Evolutionary conservation across 129 eudicot species (phyloP).

Genomic region (Flaveria bidentis): DNA sequence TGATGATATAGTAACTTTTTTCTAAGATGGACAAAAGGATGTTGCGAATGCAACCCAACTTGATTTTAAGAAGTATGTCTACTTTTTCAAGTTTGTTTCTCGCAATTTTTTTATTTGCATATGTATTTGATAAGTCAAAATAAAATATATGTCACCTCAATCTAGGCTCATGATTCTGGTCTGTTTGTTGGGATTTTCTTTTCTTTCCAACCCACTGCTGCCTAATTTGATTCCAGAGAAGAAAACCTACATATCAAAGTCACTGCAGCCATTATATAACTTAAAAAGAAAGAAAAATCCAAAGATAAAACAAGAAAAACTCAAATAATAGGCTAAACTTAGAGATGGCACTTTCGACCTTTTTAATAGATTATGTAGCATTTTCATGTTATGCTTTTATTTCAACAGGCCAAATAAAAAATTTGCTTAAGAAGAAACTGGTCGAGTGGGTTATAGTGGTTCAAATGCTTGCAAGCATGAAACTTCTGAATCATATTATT

Average conservation of each 20-base stretch:
- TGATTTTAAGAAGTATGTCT: not conserved
- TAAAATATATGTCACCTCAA: constrained; percentile 52
- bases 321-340: not conserved
- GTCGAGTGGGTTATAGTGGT: not conserved
- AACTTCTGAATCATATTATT: not conserved
- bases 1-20: not conserved
- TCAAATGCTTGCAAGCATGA: not conserved
- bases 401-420: not conserved
- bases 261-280: constrained; percentile 7
- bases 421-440: not conserved
- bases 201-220: constrained; percentile 72
- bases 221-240: constrained; percentile 76
- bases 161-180: constrained; percentile 57
- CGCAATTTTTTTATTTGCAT: not conserved
- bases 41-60: not conserved
- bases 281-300: not conserved
- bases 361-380: not conserved
- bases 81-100: not conserved
- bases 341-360: not conserved
- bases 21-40: not conserved
- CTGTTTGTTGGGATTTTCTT: constrained; percentile 30
- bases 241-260: constrained; percentile 51
- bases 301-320: not conserved
- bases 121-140: not conserved
- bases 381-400: not conserved